phyloP scores from a whole-genome alignment of 495 filamentous ascomycete species.

The Acidomyces sp. region DNA sequence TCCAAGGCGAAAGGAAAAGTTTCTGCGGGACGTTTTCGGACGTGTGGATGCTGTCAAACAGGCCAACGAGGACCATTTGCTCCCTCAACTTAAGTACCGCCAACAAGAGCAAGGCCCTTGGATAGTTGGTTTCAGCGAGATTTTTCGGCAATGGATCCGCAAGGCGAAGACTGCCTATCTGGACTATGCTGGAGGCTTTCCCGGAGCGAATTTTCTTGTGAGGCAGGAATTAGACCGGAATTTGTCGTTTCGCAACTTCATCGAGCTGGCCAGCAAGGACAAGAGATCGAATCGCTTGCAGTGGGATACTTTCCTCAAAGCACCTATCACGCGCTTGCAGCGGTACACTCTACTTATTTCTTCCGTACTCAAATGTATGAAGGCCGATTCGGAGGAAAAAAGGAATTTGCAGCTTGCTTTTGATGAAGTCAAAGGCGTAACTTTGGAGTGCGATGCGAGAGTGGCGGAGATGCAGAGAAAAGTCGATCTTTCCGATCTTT shows the following conservation, averaged over 20 bases:
- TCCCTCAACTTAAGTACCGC: slow-evolving; percentile 91
- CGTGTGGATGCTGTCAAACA: slow-evolving; percentile 78
- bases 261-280: slow-evolving; percentile 64
- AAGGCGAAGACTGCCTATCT: slow-evolving; percentile 83
- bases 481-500: slow-evolving; percentile 78
- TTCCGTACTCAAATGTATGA: slow-evolving; percentile 74
- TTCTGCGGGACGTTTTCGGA: slow-evolving; percentile 77
- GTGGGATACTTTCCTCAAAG: slow-evolving; percentile 90
- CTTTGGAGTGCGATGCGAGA: slow-evolving; percentile 80
- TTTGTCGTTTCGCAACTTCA: slow-evolving; percentile 70
- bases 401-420: slow-evolving; percentile 70
- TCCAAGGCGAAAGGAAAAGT: slow-evolving; percentile 57
- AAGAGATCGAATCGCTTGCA: slow-evolving; percentile 73
- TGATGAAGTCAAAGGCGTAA: slow-evolving; percentile 89
- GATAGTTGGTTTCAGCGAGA: slow-evolving; percentile 86
- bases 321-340: slow-evolving; percentile 84
- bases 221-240: slow-evolving; percentile 78
- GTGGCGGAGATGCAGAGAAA: slow-evolving; percentile 92
- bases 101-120: slow-evolving; percentile 95
- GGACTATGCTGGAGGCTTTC: slow-evolving; percentile 81
- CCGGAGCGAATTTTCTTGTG: slow-evolving; percentile 68
- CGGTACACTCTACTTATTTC: slow-evolving; percentile 73
- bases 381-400: slow-evolving; percentile 78
- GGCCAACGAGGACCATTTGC: slow-evolving; percentile 86
- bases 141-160: slow-evolving; percentile 97